Evolutionary conservation across 257 asterid species (phyloP), one percentile per base, ranked within the genome.

Genomic region (Linaria vulgaris): DNA sequence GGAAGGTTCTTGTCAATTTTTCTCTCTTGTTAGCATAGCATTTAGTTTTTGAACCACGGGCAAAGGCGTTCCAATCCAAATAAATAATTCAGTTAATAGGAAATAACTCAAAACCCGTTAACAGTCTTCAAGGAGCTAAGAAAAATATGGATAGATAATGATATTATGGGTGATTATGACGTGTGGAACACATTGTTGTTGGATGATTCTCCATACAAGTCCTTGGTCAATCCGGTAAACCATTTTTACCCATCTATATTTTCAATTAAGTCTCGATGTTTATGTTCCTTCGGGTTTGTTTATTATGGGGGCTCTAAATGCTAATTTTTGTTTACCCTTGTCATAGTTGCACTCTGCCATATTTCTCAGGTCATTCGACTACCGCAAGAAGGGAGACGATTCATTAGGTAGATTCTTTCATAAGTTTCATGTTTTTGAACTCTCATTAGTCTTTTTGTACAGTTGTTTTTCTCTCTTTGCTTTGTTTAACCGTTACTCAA

Each of bases 151-250:
- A 84, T 77, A 75, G 70, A 73, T 56, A 63, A 71, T 15, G 74
- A 69, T 75, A 84, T 81, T 51, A 52, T 67, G 59, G 97, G 96
- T 71, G 79, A 83, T 74, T 90, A 85, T 75, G 47, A 87, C 59
- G 92, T 83, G 76, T 78, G 92, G 43, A 94, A 90, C 81, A 94
- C 97, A 6, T 63, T 94, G 58, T 75, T 90, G 61, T 43, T 94
- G 68, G 97, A 94, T 56, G 99, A 94, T 82, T 90, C 99, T 78
- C 99, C 99, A 21, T 90, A 94, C 80, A 90, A 94, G 75, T 92
- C 99, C 63, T 81, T 94, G 65, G 87, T 94, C 45, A 94, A 94
- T 73, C 99, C 96, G 9, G 99, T 94, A 80, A 75, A 85, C 62
- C n/a, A n/a, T 61, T 70, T 59, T 66, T 24, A 15, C 24, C 20